Evolutionary conservation across 1,139 yeast species (phyloP).

Genomic region (Wickerhamiella pararugosa): DNA sequence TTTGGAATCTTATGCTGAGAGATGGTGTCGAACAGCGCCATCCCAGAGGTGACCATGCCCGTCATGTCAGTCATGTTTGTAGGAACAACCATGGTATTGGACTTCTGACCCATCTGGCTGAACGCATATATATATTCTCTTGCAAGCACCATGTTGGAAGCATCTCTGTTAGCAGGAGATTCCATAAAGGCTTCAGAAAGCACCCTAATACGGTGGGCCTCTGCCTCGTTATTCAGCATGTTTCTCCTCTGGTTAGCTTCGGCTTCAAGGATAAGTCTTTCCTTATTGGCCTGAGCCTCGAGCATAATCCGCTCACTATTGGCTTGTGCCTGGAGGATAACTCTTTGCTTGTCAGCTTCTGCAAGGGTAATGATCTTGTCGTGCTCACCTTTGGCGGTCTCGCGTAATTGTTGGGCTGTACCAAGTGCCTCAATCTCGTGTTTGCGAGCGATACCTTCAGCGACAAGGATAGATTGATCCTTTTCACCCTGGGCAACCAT

Average conservation of each 20-base stretch:
- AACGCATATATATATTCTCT: constrained; percentile 71
- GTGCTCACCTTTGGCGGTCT: constrained; percentile 1
- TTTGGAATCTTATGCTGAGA: no score
- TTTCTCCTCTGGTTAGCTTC: constrained; percentile 20
- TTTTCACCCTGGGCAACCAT: constrained; percentile 59
- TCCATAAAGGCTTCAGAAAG: constrained; percentile 51
- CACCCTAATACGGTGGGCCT: constrained; percentile 49
- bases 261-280: constrained; percentile 2
- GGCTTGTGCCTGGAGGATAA: constrained; percentile 5
- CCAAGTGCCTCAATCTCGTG: constrained; percentile 1
- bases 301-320: background rate
- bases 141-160: constrained; percentile 62
- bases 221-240: constrained; percentile 14
- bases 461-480: constrained; percentile 47
- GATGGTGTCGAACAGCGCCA: constrained; percentile 41
- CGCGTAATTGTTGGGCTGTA: background rate
- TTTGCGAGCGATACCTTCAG: constrained; percentile 32
- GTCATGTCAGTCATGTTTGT: constrained; percentile 59
- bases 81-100: constrained; percentile 62
- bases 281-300: constrained; percentile 3
- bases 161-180: constrained; percentile 58
- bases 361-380: background rate
- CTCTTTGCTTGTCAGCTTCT: constrained; percentile 2
- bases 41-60: constrained; percentile 55
- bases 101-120: constrained; percentile 63